phyloP scores from a whole-genome alignment of 345 rosid species.

The Triadica sebifera region DNA sequence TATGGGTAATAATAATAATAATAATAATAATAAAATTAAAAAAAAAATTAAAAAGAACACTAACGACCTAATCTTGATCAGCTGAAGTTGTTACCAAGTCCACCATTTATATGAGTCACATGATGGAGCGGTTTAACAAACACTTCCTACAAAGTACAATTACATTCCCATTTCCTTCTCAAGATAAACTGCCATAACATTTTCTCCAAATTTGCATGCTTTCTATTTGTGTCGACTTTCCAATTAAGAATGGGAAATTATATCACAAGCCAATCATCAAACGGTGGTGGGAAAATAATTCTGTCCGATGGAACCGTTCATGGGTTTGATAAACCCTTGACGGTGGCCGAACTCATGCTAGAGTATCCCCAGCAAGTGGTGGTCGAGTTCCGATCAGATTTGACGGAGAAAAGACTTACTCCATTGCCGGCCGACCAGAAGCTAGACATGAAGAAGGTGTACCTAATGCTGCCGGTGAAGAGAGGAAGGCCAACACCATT shows the following conservation, averaged over 20 bases:
- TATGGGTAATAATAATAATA: no score
- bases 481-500: conserved; percentile 42
- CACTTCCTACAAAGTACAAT: conserved; percentile 19
- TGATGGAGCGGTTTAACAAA: conserved; percentile 80
- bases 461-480: conserved; percentile 61
- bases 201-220: not conserved
- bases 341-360: conserved; percentile 81
- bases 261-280: conserved; percentile 27
- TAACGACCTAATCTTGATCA: conserved; percentile 29
- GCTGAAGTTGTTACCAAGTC: conserved; percentile 25
- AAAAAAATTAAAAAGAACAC: no score
- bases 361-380: conserved; percentile 76
- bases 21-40: no score
- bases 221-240: not conserved
- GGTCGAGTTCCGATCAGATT: conserved; percentile 49
- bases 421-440: conserved; percentile 75
- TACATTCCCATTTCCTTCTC: not conserved
- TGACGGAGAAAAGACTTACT: conserved; percentile 37
- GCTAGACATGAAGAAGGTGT: conserved; percentile 52
- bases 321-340: conserved; percentile 42
- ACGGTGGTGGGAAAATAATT: conserved; percentile 48
- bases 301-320: conserved; percentile 58
- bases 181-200: not conserved
- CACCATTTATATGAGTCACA: conserved; percentile 39
- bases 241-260: conserved; percentile 53